These are phyloP conservation scores for Lyophyllum atratum DNA, from an alignment of 768 basidiomycete genomes.

Conservation along the genomic window DNA sequence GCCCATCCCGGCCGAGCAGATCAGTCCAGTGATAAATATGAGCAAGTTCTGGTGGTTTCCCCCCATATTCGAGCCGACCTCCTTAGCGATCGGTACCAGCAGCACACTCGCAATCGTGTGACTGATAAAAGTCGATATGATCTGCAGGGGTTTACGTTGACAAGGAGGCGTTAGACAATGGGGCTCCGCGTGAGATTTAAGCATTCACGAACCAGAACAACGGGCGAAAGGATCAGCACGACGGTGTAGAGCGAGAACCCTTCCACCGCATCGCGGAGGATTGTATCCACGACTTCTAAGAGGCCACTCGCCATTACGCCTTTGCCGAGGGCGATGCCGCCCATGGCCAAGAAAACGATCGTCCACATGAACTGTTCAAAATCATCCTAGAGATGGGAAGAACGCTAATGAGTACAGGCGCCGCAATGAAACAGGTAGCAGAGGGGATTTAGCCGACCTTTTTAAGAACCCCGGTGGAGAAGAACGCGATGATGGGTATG, in stretches of 20 bases:
- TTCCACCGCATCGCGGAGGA: constrained; percentile 59
- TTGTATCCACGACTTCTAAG: constrained; percentile 70
- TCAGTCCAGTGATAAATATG: constrained; percentile 90
- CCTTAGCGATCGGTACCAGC: constrained; percentile 93
- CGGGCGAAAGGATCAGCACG: constrained; percentile 65
- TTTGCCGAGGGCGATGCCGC: constrained; percentile 94
- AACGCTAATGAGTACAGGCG: background rate
- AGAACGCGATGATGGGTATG: constrained; percentile 91
- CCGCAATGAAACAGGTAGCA: background rate
- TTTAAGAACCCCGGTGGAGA: constrained; percentile 88
- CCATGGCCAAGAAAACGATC: constrained; percentile 97
- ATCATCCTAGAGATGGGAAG: constrained; percentile 63
- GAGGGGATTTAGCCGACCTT: constrained; percentile 56
- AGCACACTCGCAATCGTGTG: constrained; percentile 97
- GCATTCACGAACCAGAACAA: constrained; percentile 61
- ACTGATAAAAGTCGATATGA: constrained; percentile 94
- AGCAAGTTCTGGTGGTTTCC: constrained; percentile 75
- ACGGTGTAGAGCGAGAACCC: constrained; percentile 70
- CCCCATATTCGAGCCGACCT: constrained; percentile 81
- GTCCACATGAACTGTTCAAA: constrained; percentile 95
- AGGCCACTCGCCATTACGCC: constrained; percentile 91
- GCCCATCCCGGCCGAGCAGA: constrained; percentile 97
- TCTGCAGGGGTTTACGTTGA: constrained; percentile 34
- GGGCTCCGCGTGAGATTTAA: constrained; percentile 2
- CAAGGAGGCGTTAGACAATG: background rate